These are phyloP conservation scores for Tilletia caries DNA, from an alignment of 1,284 basidiomycete species.

Conservation along the genomic window DNA sequence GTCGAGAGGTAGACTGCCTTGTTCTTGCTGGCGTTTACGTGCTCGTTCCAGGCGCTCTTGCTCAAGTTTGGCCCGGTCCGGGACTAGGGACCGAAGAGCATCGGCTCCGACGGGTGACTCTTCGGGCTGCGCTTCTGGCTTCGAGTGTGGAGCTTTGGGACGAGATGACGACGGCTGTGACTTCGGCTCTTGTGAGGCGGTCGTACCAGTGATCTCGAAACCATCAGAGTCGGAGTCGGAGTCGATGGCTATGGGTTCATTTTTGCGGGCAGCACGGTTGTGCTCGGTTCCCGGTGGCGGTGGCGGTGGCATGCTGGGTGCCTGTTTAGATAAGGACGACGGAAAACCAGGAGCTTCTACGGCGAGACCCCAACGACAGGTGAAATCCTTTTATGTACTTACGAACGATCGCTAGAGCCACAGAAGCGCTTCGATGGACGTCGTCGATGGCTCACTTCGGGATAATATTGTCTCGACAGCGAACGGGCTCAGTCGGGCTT, in stretches of 20 bases:
- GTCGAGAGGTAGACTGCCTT: slow-evolving; percentile 4
- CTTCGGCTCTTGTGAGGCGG: neutral
- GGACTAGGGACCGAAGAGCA: slow-evolving; percentile 21
- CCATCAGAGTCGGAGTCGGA: neutral
- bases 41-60: slow-evolving; percentile 34
- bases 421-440: no score
- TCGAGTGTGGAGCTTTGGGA: neutral
- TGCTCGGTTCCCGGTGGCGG: neutral
- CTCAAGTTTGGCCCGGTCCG: slow-evolving; percentile 41
- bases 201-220: neutral
- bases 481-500: no score
- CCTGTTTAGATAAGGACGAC: no score
- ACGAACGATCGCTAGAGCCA: no score
- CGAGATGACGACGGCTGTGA: neutral
- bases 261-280: no score
- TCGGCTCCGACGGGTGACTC: neutral
- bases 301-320: no score
- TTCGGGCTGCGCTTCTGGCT: neutral
- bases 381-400: no score
- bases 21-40: slow-evolving; percentile 21
- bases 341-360: no score
- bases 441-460: no score
- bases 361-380: no score
- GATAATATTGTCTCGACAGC: no score
- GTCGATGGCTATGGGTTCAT: neutral